Evolutionary conservation across 345 rosid genomes (phyloP), one percentile per base, ranked within the genome.

Genomic region (Carallia brachiata): DNA sequence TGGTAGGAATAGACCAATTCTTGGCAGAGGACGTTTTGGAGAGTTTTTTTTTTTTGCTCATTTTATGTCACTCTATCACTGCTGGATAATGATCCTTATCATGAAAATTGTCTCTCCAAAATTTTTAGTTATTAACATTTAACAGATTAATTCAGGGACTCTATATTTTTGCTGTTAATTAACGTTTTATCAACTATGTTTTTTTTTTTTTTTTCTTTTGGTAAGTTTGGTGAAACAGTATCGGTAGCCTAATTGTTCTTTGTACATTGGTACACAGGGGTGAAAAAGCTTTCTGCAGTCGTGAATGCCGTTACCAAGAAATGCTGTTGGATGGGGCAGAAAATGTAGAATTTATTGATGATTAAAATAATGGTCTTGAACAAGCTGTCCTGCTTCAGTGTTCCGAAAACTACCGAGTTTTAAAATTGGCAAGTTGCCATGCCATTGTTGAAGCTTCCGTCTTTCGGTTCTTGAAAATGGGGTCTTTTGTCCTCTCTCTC

Each of bases 241-340:
- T 23, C 23, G 23, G 23, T 23, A 23, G 62, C 31, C 70, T 67
- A 54, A 67, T 36, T 61, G 17, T 16, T 32, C 27, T 23, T 31
- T 39, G 28, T 18, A 4, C 66, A 16, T 57, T 73, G 18, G 52
- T 27, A 9, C 63, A 75, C 92, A 91, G 98, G 77, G 98, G 98
- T 27, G 98, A 94, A 37, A 85, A 88, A 62, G 96, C 94, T 2
- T 94, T 91, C 75, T 91, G 98, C 79, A 89, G 91, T 70, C 76
- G 68, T 7, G 91, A 89, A 79, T 94, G 98, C 81, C 79, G 94
- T 54, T 79, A 78, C 83, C 84, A 84, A 60, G 90, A 93, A 82
- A 88, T 91, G 86, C 71, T 88, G 60, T 72, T 78, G 37, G 96
- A 93, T 73, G 88, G 80, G 36, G 28, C 55, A 9, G 64, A 74